Base-by-base conservation (phyloP, 2,329 filamentous ascomycete genomes). In the Fusarium verrucosum region DNA sequence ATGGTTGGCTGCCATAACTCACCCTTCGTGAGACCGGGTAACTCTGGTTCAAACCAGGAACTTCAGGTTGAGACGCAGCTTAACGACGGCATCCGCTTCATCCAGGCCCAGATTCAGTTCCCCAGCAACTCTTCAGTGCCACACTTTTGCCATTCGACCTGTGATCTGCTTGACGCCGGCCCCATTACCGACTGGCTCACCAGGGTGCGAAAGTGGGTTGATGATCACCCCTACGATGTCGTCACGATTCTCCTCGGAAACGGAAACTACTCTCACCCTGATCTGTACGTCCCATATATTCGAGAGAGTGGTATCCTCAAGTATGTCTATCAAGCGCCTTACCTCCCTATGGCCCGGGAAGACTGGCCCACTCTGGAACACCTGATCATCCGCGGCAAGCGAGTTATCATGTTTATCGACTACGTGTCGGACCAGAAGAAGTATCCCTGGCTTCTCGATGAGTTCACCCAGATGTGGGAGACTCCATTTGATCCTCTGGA, bases 391-490 rank as follows among this genome's bases (percentile, higher is more conserved):
- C 79, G 74, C 19, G 85, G 86, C 56, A 87, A 92, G 76, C 85
- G 92, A 11, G 89, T 91, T 3, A 83, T 96, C 63, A 84, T 95
- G 76, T 92, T 95, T 78, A 85, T 96, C 79, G 92, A 96, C 78
- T 96, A 96, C 80, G 82, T 89, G 66, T 91, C 92, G 66, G 88
- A 97, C 75, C 91, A 96, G 77, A 86, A 82, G 1, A 82, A 83
- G 19, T 89, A 92, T 17, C 92, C 94, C 0, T 97, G 92, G 87
- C 84, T 97, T 37, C 82, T 97, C 36, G 92, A 96, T 75, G 84
- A 97, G 77, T 97, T 97, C 79, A 86, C 85, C 7, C 91, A 96
- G 73, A 85, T 96, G 79, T 97, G 92, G 91, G 92, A 97, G 79
- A 94, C 93, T 1, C 91, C 92, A 0, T 97, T 96, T 74, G 91